phyloP scores from a whole-genome alignment of 257 asterid genomes.

The Haberlea rhodopensis region DNA sequence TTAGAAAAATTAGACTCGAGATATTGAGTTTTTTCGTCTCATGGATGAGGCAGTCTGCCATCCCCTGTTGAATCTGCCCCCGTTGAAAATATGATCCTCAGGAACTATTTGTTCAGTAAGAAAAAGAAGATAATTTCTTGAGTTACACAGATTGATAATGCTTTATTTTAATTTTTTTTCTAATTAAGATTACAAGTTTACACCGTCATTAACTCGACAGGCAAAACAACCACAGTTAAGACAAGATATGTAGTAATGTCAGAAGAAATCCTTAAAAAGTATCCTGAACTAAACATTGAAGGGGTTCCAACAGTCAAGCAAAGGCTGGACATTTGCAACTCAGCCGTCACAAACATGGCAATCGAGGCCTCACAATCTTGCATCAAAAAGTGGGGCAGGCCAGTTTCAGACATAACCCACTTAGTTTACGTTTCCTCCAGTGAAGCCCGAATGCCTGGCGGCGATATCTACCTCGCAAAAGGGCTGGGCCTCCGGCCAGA shows the following conservation, averaged over 20 bases:
- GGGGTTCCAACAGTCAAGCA: constrained; percentile 83
- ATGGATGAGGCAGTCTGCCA: too few relatives aligned
- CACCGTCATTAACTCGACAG: constrained; percentile 31
- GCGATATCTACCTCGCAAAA: constrained; percentile 83
- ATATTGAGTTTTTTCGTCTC: too few relatives aligned
- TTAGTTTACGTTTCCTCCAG: constrained; percentile 93
- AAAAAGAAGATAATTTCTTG: too few relatives aligned
- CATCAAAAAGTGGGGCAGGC: constrained; percentile 76
- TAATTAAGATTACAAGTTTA: background rate
- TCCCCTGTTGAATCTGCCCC: too few relatives aligned
- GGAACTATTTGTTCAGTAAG: too few relatives aligned
- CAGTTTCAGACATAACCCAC: constrained; percentile 73
- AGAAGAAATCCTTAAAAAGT: constrained; percentile 74
- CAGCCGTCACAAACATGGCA: constrained; percentile 93
- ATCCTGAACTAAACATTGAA: constrained; percentile 84
- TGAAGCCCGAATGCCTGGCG: constrained; percentile 91
- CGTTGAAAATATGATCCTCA: too few relatives aligned
- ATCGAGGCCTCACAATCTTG: constrained; percentile 76
- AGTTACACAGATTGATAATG: background rate
- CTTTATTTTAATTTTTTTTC: too few relatives aligned
- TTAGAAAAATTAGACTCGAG: too few relatives aligned
- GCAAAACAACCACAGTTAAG: constrained; percentile 92
- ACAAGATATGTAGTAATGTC: constrained; percentile 95
- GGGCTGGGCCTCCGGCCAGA: constrained; percentile 74
- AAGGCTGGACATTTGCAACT: constrained; percentile 75